Base-by-base conservation (phyloP, 2,329 filamentous ascomycete genomes). In the Aspergillus ochraceoroseus region DNA sequence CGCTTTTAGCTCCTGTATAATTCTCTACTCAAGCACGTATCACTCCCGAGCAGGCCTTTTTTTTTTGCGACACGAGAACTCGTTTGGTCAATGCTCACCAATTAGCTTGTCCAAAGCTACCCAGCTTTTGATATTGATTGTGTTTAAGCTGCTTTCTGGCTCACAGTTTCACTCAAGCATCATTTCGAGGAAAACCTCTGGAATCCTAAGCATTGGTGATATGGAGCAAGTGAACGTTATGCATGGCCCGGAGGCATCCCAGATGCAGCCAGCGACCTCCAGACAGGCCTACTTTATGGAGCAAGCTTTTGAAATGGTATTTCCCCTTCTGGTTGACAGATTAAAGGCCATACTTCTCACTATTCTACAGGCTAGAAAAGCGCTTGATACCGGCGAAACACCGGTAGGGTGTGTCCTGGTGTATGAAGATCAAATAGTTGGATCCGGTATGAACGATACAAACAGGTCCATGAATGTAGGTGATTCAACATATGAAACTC, bases 401-500 rank as follows among this genome's bases (percentile, higher is more conserved):
- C 92, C 92, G 1, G 92, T 98, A 13, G 94, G 92, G 33, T 98
- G 92, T 65, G 88, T 98, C 20, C 81, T 98, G 38, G 89, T 96
- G 14, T 77, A 88, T 60, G 68, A 86, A 18, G 82, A 80, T 50
- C 74, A 79, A 52, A 76, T 95, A 49, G 88, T 98, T 51, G 89
- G 87, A 28, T 78, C 77, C 48, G 92, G 92, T 47, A 95, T 95
- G 85, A 98, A 98, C 57, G 92, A 94, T 49, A 98, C 92, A 38
- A 98, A 95, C 57, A 76, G 85, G 53, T 92, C 85, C 17, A 80
- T 90, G 58, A 80, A 79, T 61, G 75, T 77, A 63, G 35, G 68
- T 60, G 12, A 20, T 14, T 31, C 27, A 26, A 12, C 12, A 14
- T n/a, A n/a, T 28, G 13, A 17, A 27, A 14, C 19, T 28, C 13